Base-by-base conservation (phyloP, 164 flowering plant genomes). In the Stephania yunnanensis region DNA sequence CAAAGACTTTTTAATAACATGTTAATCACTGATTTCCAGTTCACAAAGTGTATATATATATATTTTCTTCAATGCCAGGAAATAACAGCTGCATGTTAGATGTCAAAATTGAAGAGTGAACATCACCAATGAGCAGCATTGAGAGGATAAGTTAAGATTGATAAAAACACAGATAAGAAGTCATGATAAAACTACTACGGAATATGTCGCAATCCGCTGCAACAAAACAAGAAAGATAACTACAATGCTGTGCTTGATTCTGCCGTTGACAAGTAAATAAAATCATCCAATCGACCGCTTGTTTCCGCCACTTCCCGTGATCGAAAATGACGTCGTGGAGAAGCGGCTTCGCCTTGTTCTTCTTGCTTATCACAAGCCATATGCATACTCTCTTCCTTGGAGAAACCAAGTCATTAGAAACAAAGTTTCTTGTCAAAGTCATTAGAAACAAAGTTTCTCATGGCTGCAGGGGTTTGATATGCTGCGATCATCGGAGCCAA, bases 351-450 rank as follows among this genome's bases (percentile, higher is more conserved):
- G 22, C 52, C 45, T 12, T 68, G 72, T 46, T 70, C 15, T 48
- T 73, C 52, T 44, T 25, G 22, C 55, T 75, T 72, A 69, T 69
- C 73, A 71, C 72, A 46, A 73, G 68, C 22, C 44, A 71, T n/a
- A n/a, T n/a, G n/a, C n/a, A n/a, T 58, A 69, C 52, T 71, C 52
- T 80, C 12, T 58, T 74, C 63, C 46, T 73, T 61, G 19, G 17
- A 9, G 79, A 75, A 77, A 83, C 77, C 69, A 75, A 79, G 78
- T 71, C 68, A n/a, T 73, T 83, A 11, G 87, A 84, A 83, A 74
- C 82, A 46, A 71, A 78, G 29, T 55, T 76, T 19, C 78, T 85
- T 0, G 31, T 66, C 68, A 72, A 58, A 17, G 83, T 87, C 74
- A 78, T 84, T 67, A 79, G 20, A 73, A 76, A 84, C 50, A n/a